phyloP scores from a whole-genome alignment of 495 filamentous ascomycete genomes.

The Penicillium arizonense region DNA sequence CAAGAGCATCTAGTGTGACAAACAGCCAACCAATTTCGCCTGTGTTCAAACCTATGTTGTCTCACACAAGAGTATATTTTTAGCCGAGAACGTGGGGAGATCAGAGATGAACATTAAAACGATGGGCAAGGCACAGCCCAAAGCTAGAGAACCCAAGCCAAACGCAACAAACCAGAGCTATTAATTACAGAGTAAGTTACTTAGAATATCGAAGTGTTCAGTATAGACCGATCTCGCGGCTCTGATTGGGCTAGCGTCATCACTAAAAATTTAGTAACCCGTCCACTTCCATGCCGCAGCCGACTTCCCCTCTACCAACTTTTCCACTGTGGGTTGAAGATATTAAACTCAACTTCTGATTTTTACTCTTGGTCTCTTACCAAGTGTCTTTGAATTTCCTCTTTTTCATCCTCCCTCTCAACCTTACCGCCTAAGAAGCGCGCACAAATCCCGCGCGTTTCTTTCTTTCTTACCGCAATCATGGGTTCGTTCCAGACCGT shows the following conservation, averaged over 20 bases:
- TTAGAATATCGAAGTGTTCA: neutral
- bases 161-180: too few relatives aligned
- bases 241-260: slow-evolving; percentile 49
- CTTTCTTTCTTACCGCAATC: slow-evolving; percentile 62
- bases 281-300: slow-evolving; percentile 30
- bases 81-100: too few relatives aligned
- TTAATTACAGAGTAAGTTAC: too few relatives aligned
- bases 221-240: slow-evolving; percentile 13
- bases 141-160: neutral
- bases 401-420: slow-evolving; percentile 13
- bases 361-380: slow-evolving; percentile 13
- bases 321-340: slow-evolving; percentile 35
- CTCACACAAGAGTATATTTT: too few relatives aligned
- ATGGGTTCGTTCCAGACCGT: slow-evolving; percentile 67
- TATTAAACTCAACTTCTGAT: slow-evolving; percentile 9
- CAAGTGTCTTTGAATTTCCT: slow-evolving; percentile 18
- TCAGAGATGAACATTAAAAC: too few relatives aligned
- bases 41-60: too few relatives aligned
- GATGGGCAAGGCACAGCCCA: neutral
- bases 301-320: slow-evolving; percentile 42
- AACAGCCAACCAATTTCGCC: too few relatives aligned
- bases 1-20: too few relatives aligned
- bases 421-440: slow-evolving; percentile 36
- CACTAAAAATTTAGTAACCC: slow-evolving; percentile 50
- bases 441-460: slow-evolving; percentile 50